A percentile compares a stretch with the other conserved stretches of the same genome.
Conservation (phyloP, 768 basidiomycete species). For the Roridomyces roridus region DNA sequence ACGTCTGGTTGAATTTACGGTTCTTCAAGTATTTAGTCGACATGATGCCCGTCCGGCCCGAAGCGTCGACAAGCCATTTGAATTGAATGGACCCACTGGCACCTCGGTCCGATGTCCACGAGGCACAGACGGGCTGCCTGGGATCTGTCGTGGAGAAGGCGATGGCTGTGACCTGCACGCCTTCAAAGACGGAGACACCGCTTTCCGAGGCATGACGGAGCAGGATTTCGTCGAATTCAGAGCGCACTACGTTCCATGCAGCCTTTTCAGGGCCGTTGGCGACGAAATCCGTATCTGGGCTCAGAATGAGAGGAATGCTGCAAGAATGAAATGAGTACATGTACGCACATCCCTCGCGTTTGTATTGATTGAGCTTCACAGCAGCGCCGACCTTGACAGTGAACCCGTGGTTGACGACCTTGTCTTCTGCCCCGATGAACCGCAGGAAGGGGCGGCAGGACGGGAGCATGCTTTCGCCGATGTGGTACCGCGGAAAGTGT, state of each 20-base stretch:
- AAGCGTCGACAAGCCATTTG: constrained; percentile 67
- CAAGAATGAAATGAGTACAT: neutral
- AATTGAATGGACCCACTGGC: constrained; percentile 52
- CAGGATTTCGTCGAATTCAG: constrained; percentile 63
- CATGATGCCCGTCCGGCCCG: constrained; percentile 55
- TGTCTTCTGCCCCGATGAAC: constrained; percentile 42
- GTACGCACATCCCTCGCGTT: constrained; percentile 42
- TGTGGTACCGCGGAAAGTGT: constrained; percentile 41
- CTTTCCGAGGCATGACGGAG: constrained; percentile 55
- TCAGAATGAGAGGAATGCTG: neutral
- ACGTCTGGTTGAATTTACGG: constrained; percentile 45
- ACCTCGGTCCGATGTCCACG: constrained; percentile 42
- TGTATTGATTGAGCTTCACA: constrained; percentile 43
- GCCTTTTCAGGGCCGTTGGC: too few relatives aligned
- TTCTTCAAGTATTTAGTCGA: constrained; percentile 53
- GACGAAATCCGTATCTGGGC: constrained; percentile 61
- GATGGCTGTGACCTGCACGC: constrained; percentile 49
- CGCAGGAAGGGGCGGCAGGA: constrained; percentile 39
- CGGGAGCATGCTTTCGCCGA: constrained; percentile 46
- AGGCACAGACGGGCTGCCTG: constrained; percentile 42
- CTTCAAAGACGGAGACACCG: constrained; percentile 57
- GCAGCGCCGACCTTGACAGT: constrained; percentile 44
- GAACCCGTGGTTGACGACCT: constrained; percentile 39
- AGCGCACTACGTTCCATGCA: constrained; percentile 69
- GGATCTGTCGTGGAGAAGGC: constrained; percentile 41